Percentiles rank a stretch among this genome's conserved stretches.
Evolutionary conservation across 257 asterid species (phyloP).

Genomic region (Salvia miltiorrhiza): DNA sequence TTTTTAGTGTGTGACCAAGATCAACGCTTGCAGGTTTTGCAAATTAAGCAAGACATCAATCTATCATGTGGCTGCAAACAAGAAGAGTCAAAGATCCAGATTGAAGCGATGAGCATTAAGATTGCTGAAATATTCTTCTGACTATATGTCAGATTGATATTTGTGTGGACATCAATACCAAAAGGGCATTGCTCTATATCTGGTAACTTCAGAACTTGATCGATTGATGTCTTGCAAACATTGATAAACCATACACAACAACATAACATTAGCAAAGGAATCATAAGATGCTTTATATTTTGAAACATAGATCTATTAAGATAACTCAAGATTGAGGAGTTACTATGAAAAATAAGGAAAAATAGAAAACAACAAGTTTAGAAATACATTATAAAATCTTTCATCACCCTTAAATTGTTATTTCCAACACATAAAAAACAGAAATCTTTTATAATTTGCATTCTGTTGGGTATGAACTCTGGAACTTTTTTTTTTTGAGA

Average conservation of each 20-base stretch:
- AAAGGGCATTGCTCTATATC: conserved; percentile 57
- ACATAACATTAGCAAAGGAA: conserved; percentile 10
- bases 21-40: conserved; percentile 90
- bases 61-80: conserved; percentile 59
- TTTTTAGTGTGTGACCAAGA: conserved; percentile 58
- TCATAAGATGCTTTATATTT: conserved; percentile 21
- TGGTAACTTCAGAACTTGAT: conserved; percentile 90
- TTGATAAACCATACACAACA: conserved; percentile 32
- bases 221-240: conserved; percentile 59
- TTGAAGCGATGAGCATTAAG: conserved; percentile 62
- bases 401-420: not conserved
- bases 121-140: conserved; percentile 66
- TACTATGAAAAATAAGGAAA: conserved; percentile 1
- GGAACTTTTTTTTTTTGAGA: conserved; percentile 3
- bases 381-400: not conserved
- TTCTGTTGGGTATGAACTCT: not conserved
- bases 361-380: conserved; percentile 1
- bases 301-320: conserved; percentile 6
- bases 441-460: not conserved
- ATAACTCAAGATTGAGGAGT: conserved; percentile 16
- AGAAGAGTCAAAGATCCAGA: conserved; percentile 78
- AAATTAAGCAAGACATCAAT: conserved; percentile 67
- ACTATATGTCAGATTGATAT: conserved; percentile 48
- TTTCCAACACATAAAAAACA: not conserved
- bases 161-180: conserved; percentile 62